phyloP scores from a whole-genome alignment of 306 rosid genomes.

The Glycine latifolia region DNA sequence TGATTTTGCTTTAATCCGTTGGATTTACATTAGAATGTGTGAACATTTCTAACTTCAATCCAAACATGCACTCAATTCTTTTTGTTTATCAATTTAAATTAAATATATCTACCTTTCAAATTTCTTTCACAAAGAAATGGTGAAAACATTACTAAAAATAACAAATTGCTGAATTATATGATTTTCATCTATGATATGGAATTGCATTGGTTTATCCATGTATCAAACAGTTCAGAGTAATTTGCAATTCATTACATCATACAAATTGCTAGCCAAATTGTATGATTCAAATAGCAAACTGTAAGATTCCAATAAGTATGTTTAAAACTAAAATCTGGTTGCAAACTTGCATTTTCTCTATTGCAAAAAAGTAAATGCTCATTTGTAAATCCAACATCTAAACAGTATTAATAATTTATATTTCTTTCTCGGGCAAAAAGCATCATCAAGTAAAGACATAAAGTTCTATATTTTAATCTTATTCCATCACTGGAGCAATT shows the following conservation, averaged over 20 bases:
- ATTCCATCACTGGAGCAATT: not conserved
- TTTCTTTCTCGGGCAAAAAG: conserved; percentile 14
- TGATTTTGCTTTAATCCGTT: too few species aligned
- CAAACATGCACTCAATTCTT: not conserved
- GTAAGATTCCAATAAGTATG: not conserved
- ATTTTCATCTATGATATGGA: not conserved
- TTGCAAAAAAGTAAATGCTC: conserved; percentile 4
- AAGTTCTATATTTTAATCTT: not conserved
- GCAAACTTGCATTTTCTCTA: not conserved
- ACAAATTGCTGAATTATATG: not conserved
- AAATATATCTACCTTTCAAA: not conserved
- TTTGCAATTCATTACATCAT: not conserved
- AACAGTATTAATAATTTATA: not conserved
- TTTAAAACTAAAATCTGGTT: not conserved
- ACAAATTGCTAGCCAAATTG: not conserved
- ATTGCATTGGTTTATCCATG: not conserved
- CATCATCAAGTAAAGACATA: conserved; percentile 23
- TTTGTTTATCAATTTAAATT: not conserved
- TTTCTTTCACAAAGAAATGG: not conserved
- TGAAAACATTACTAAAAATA: not conserved
- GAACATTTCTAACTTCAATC: too few species aligned
- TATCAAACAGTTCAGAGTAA: not conserved
- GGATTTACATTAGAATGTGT: too few species aligned
- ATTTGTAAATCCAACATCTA: conserved; percentile 25
- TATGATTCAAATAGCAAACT: not conserved